Evolutionary conservation across 495 filamentous ascomycete genomes (phyloP).

Genomic region (Neurospora tetrasperma): DNA sequence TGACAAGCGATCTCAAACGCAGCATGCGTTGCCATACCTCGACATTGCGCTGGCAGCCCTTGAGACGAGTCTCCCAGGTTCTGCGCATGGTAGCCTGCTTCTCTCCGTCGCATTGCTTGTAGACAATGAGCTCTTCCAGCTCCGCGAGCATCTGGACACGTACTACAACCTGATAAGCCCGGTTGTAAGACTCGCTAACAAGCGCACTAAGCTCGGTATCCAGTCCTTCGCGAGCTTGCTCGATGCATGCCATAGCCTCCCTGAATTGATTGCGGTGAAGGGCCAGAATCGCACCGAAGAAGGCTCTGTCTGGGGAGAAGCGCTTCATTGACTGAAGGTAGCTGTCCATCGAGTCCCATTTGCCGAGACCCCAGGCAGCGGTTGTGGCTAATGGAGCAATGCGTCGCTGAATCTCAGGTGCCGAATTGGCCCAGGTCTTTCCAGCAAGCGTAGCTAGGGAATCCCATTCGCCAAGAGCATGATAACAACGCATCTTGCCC

Average conservation of each 20-base stretch:
- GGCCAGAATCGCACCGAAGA: conserved; percentile 91
- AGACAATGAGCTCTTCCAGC: conserved; percentile 93
- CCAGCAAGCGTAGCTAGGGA: conserved; percentile 76
- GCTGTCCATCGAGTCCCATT: conserved; percentile 96
- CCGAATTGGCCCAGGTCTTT: conserved; percentile 85
- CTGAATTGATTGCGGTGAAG: conserved; percentile 93
- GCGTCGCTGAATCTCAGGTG: conserved; percentile 67
- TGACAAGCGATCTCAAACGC: conserved; percentile 85
- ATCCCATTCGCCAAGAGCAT: conserved; percentile 96
- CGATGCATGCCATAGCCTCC: conserved; percentile 73
- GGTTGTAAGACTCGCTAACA: conserved; percentile 90
- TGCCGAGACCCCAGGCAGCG: conserved; percentile 92
- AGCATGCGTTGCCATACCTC: conserved; percentile 99
- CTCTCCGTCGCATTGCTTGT: conserved; percentile 83
- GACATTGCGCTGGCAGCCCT: conserved; percentile 91
- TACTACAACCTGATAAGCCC: conserved; percentile 91
- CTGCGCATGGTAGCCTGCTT: conserved; percentile 83
- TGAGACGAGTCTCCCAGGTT: conserved; percentile 91
- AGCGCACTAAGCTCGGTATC: conserved; percentile 92
- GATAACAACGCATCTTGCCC: conserved; percentile 98
- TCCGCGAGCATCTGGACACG: conserved; percentile 98
- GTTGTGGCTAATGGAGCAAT: conserved; percentile 92
- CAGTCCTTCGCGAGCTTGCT: conserved; percentile 82
- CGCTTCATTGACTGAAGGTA: conserved; percentile 92
- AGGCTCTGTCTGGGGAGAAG: conserved; percentile 83